These are phyloP conservation scores for Hypoxylon intermedium DNA, from an alignment of 495 filamentous ascomycete genomes.

Conservation along the genomic window DNA sequence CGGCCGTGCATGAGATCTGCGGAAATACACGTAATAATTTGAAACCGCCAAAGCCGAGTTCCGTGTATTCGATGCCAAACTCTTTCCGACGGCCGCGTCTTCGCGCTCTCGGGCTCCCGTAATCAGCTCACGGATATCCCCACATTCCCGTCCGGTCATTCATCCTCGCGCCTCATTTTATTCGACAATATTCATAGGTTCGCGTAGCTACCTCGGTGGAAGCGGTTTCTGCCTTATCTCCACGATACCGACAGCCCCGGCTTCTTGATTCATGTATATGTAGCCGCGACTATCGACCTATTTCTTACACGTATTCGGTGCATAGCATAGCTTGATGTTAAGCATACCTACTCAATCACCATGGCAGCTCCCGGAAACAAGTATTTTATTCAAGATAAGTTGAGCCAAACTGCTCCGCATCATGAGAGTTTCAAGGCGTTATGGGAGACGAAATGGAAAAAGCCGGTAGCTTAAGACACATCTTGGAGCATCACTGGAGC, in stretches of 20 bases:
- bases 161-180: slow-evolving; percentile 4
- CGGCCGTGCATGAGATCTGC: no score
- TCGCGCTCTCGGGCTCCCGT: no score
- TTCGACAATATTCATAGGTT: neutral
- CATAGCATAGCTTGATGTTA: neutral
- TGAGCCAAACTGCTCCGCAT: slow-evolving; percentile 50
- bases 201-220: neutral
- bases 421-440: slow-evolving; percentile 71
- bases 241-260: neutral
- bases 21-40: no score
- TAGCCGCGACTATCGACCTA: neutral
- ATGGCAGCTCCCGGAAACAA: slow-evolving; percentile 39
- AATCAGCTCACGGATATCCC: no score
- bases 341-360: neutral
- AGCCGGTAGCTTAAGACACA: slow-evolving; percentile 51
- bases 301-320: neutral
- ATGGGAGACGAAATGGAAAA: slow-evolving; percentile 80
- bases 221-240: neutral
- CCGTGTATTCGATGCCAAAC: neutral
- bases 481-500: neutral
- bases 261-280: neutral
- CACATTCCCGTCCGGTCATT: neutral
- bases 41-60: no score
- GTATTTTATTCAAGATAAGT: slow-evolving; percentile 36
- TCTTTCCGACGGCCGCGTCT: neutral